These are phyloP conservation scores for Calocera cornea DNA, from an alignment of 768 basidiomycete species.

Conservation along the genomic window DNA sequence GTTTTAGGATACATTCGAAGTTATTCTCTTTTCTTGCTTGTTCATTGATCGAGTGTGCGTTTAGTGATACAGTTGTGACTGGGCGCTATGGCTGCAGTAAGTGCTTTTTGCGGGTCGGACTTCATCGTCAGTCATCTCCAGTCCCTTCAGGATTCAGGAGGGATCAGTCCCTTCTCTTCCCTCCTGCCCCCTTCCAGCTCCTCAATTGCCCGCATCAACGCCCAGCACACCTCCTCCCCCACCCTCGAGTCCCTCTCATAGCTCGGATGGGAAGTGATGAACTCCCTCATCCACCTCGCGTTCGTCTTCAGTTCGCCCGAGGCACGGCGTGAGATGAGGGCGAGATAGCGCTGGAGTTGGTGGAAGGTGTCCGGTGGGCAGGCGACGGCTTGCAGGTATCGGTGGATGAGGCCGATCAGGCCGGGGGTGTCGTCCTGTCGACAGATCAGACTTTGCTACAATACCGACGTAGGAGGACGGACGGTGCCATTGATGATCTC, in stretches of 20 bases:
- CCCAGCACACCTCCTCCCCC: constrained; percentile 85
- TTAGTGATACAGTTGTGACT: no score
- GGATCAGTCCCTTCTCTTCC: background rate
- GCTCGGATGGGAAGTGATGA: constrained; percentile 77
- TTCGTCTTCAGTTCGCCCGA: constrained; percentile 68
- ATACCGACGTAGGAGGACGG: background rate
- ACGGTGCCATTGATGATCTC: constrained; percentile 88
- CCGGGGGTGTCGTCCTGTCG: constrained; percentile 50
- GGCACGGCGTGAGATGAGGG: constrained; percentile 4
- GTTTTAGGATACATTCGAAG: no score
- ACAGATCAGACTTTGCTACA: background rate
- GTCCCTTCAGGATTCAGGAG: no score
- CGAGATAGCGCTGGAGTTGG: constrained; percentile 44
- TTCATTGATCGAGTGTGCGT: no score
- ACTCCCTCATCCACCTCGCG: constrained; percentile 87
- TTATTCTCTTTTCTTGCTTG: no score
- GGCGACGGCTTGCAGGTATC: constrained; percentile 57
- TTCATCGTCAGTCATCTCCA: no score
- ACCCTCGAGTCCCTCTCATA: constrained; percentile 92
- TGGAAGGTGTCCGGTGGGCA: constrained; percentile 47
- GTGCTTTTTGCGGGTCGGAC: no score
- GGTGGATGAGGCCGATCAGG: constrained; percentile 61
- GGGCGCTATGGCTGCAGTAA: no score
- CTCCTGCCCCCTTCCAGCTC: constrained; percentile 46
- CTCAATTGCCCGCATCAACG: constrained; percentile 76